These are phyloP conservation scores for Claviceps paspali DNA, from an alignment of 2,329 filamentous ascomycete species.

Conservation along the genomic window DNA sequence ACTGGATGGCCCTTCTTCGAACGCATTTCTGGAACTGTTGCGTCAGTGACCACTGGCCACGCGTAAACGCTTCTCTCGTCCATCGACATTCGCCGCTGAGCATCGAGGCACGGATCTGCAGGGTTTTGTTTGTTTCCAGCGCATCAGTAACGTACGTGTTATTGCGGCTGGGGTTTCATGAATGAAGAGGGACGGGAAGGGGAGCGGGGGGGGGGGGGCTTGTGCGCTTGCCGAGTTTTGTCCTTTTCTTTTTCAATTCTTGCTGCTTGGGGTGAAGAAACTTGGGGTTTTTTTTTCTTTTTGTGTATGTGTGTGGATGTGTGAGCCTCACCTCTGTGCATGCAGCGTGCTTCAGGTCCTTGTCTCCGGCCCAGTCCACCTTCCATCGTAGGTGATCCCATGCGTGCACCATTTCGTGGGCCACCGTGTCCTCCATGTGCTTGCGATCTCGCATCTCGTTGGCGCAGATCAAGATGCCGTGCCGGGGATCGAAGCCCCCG, in stretches of 20 bases:
- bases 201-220: too few species aligned
- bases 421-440: constrained; percentile 83
- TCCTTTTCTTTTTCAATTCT: neutral
- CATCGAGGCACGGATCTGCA: constrained; percentile 77
- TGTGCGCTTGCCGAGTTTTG: too few species aligned
- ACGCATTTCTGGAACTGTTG: constrained; percentile 93
- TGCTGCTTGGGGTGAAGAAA: too few species aligned
- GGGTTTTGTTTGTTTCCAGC: neutral
- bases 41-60: constrained; percentile 76
- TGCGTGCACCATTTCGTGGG: constrained; percentile 96
- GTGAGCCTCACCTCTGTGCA: constrained; percentile 97
- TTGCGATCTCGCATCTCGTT: constrained; percentile 71
- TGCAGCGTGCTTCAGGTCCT: constrained; percentile 71
- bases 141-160: neutral
- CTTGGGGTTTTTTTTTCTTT: too few species aligned
- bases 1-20: constrained; percentile 61
- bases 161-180: too few species aligned
- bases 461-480: constrained; percentile 83
- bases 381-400: constrained; percentile 90
- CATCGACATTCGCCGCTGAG: constrained; percentile 90
- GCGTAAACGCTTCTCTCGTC: constrained; percentile 68
- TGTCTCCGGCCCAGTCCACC: constrained; percentile 60
- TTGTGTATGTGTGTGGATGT: too few species aligned
- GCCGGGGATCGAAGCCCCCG: constrained; percentile 74
- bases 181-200: too few species aligned